Base-by-base conservation (phyloP, 2,329 filamentous ascomycete species). In the Fusarium zealandicum region DNA sequence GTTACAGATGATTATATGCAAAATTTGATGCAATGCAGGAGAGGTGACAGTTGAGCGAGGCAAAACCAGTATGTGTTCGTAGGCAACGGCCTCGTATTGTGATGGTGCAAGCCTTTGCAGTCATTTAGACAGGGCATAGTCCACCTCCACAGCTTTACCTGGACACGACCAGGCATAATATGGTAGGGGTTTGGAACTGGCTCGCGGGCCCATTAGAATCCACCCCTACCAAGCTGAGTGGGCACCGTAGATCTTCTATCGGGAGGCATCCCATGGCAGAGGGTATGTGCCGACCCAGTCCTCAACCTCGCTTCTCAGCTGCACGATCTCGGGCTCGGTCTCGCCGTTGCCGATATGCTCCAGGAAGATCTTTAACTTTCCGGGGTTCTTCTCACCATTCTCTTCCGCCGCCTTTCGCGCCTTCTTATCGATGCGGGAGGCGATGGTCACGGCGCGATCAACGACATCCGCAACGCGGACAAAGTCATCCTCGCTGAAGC, bases 401-500 rank as follows among this genome's bases (percentile, higher is more conserved):
- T 87, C 84, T 72, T 87, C 82, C 10, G 87, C 85, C n/a, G 83
- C 82, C 66, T 89, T 86, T 66, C 84, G 83, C 4, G 87, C 88
- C 56, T 85, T 83, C 74, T 86, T 90, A 75, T 93, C 88, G 38
- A 96, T 78, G 54, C 89, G 84, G 64, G 88, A 82, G 1, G 91
- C 88, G 65, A 96, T 92, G 25, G 84, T 85, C 39, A 96, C 91
- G 8, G 90, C 89, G 40, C 90, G 86, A 75, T 93, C 90, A 46
- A 96, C 90, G 60, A 96, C 90, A 69, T 92, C 89, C 12, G 90
- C 92, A 12, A 96, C 90, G 13, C 90, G 85, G 48, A 85, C 85
- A 76, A 98, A 99, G 76, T 99, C 95, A 49, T 89, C 86, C 69
- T 93, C 88, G 65, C 83, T 84, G 74, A 99, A 93, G n/a, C 93